Conservation (phyloP, 106 monocot genomes). For the Narthecium ossifragum region DNA sequence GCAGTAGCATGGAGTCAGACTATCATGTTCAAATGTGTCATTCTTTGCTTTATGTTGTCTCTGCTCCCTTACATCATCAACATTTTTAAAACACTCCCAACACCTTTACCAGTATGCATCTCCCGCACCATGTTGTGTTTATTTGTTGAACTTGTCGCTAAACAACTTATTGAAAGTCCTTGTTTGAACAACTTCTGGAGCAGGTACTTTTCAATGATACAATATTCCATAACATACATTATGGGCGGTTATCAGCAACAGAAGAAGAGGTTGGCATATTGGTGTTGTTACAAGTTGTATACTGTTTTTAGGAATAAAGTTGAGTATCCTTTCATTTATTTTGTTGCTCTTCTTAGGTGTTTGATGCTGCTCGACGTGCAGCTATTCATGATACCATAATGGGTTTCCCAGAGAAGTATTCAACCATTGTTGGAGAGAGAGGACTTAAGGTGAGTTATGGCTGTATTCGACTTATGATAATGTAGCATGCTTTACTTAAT, state of each 20-base stretch:
- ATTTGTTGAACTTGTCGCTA: too few species aligned
- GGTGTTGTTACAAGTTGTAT: not conserved
- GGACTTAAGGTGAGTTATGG: conserved; percentile 74
- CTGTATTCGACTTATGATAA: not conserved
- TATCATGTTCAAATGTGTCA: too few species aligned
- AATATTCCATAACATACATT: conserved; percentile 93
- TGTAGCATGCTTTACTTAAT: too few species aligned
- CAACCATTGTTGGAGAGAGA: conserved; percentile 91
- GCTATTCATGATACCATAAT: conserved; percentile 93
- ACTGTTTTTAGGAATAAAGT: not conserved
- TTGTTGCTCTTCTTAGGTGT: conserved; percentile 42
- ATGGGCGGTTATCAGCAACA: conserved; percentile 82
- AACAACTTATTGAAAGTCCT: too few species aligned
- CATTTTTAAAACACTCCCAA: too few species aligned
- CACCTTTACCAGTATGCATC: too few species aligned
- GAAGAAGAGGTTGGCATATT: conserved; percentile 69
- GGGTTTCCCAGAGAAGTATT: conserved; percentile 92
- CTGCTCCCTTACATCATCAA: too few species aligned
- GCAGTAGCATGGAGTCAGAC: too few species aligned
- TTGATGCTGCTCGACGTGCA: conserved; percentile 78
- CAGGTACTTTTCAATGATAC: conserved; percentile 99
- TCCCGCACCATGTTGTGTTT: too few species aligned
- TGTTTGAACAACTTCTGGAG: too few species aligned
- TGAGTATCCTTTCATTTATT: not conserved
- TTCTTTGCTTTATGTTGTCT: too few species aligned